These are phyloP conservation scores for Leccinum griseonigrum DNA, from an alignment of 1,284 basidiomycete species.

Conservation along the genomic window DNA sequence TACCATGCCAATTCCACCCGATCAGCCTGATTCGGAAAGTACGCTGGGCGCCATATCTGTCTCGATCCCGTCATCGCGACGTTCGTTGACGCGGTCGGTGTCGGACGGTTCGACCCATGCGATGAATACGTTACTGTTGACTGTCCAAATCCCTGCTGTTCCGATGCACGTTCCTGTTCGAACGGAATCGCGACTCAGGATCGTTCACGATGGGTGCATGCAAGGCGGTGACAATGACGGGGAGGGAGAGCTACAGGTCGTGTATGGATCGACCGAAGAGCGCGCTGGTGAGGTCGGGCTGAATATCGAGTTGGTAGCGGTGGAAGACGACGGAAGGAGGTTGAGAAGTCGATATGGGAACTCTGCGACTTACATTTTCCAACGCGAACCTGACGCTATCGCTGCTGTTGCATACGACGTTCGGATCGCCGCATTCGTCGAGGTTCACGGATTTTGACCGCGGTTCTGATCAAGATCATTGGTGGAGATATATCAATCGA, in stretches of 20 bases:
- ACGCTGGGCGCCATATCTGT: slow-evolving; percentile 16
- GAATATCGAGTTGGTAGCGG: slow-evolving; percentile 16
- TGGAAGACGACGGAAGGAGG: slow-evolving; percentile 15
- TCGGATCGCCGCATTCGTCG: slow-evolving; percentile 47
- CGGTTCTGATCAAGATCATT: slow-evolving; percentile 23
- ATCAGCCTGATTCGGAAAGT: slow-evolving; percentile 29
- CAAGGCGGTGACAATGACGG: slow-evolving; percentile 16
- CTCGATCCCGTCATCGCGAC: slow-evolving; percentile 16
- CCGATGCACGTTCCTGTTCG: slow-evolving; percentile 30
- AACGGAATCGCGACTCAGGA: slow-evolving; percentile 31
- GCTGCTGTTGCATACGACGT: slow-evolving; percentile 52
- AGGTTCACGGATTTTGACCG: slow-evolving; percentile 32
- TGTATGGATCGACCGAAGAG: slow-evolving; percentile 20
- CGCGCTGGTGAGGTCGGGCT: slow-evolving; percentile 4
- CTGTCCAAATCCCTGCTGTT: slow-evolving; percentile 32
- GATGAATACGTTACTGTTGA: slow-evolving; percentile 21
- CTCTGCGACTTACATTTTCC: slow-evolving; percentile 1
- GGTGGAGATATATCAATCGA: slow-evolving; percentile 17
- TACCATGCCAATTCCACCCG: slow-evolving; percentile 26
- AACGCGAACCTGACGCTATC: slow-evolving; percentile 28
- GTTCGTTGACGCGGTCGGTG: slow-evolving; percentile 18
- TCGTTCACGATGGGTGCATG: slow-evolving; percentile 27
- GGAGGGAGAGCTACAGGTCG: slow-evolving; percentile 17
- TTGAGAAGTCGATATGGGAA: slow-evolving; percentile 8
- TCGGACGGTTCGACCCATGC: slow-evolving; percentile 27